Base-by-base conservation (phyloP, 2,329 filamentous ascomycete species). In the Phaeosphaeria sp. region DNA sequence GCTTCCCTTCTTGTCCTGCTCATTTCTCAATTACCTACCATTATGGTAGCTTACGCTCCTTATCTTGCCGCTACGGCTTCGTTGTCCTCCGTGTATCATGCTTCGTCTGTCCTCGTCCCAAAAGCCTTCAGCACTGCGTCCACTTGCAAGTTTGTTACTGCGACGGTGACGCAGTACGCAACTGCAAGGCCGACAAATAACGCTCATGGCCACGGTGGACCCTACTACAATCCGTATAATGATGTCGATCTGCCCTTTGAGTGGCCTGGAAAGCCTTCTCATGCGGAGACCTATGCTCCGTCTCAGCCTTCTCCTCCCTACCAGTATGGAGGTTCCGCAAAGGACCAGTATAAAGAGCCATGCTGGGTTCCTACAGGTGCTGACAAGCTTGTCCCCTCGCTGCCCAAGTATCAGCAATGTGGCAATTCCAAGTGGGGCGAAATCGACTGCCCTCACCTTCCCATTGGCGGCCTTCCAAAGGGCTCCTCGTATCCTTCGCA, bases 181-280 rank as follows among this genome's bases (percentile, higher is more conserved):
- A 63, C 65, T 20, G 62, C 62, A 3, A 51, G 59, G 22, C 59
- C 67, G 2, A 68, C 62, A 6, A 60, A 54, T 11, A 66, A 66
- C 22, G 18, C 59, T 33, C 63, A 69, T 30, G 70, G 64, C n/a
- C 71, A 72, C 22, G 71, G 71, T 21, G 72, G 72, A 10, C 69
- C 66, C 1, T 72, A 72, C 41, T 62, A 69, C 46, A 74, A 74
- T 41, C 67, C 71, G 4, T 72, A 73, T 55, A 71, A 74, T 47
- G 64, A 66, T 43, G 41, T 65, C 17, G 64, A 67, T 1, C 60
- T 69, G 3, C 68, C 69, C 5, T 69, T 62, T 46, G 42, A 56
- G 7, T 74, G 69, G 68, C 72, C 72, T 1, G 71, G 71, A 6
- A 58, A 56, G 27, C 71, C 69, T 9, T 58, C 63, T 13, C 15